Conservation (phyloP, 2,329 filamentous ascomycete genomes). For the Phaeosphaeria sp. region DNA sequence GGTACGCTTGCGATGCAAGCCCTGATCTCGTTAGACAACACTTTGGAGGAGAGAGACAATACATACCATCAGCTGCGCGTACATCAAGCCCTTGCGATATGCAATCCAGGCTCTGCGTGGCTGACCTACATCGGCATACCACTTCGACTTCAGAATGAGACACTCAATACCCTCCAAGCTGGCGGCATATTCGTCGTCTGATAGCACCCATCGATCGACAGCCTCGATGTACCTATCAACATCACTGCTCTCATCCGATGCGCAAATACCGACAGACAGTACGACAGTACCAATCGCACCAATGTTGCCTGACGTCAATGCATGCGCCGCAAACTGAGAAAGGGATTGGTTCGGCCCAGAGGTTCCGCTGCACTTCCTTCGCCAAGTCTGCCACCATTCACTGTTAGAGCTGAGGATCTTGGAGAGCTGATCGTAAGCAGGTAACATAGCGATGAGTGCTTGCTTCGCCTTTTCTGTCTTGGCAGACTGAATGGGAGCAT, state of each 20-base stretch:
- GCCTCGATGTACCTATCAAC: constrained; percentile 55
- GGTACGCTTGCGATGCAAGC: constrained; percentile 48
- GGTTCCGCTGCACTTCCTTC: constrained; percentile 52
- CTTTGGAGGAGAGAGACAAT: not conserved
- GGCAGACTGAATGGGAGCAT: constrained; percentile 25
- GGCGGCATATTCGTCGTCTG: constrained; percentile 58
- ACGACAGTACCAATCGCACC: constrained; percentile 47
- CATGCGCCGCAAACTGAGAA: constrained; percentile 53
- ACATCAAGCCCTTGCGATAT: constrained; percentile 58
- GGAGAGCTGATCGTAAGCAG: constrained; percentile 42
- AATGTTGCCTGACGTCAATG: constrained; percentile 51
- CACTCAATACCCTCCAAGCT: constrained; percentile 62
- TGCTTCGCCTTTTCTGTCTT: constrained; percentile 47
- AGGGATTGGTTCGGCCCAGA: constrained; percentile 45
- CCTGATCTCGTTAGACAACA: constrained; percentile 32
- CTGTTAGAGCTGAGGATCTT: constrained; percentile 44
- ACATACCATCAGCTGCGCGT: constrained; percentile 60
- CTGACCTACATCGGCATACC: constrained; percentile 62
- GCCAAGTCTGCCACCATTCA: constrained; percentile 53
- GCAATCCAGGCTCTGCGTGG: constrained; percentile 63
- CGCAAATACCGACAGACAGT: constrained; percentile 46
- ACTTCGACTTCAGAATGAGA: constrained; percentile 58
- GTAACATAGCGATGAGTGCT: constrained; percentile 43
- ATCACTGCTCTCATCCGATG: constrained; percentile 52
- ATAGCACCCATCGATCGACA: constrained; percentile 56